Base-by-base conservation (phyloP, 2,329 filamentous ascomycete genomes). In the Epicoccum nigrum region DNA sequence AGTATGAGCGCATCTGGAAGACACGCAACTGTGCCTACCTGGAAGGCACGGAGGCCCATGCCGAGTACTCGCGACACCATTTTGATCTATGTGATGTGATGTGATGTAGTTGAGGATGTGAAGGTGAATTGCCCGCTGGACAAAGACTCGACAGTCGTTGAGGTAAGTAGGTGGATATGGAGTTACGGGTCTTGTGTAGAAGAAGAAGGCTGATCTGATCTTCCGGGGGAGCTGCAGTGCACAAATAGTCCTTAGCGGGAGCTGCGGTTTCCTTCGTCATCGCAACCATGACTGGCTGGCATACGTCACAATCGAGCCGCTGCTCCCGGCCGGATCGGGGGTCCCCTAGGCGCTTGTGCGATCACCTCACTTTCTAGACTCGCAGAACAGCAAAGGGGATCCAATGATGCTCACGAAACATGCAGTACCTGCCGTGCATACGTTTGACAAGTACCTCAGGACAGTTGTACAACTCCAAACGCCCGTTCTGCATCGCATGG, bases 11-110 rank as follows among this genome's bases (percentile, higher is more conserved):
- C 13, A 33, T 19, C 2, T 27, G 39, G 30, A 11, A 31, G 21
- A 15, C n/a, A 12, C 25, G 28, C 30, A 13, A 17, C 27, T 23
- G 47, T 20, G 54, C 70, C 52, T 68, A 77, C 76, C 73, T 79
- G 59, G 50, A 70, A 68, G 63, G 56, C 70, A 33, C 77, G 70
- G 33, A 79, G 71, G 66, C 67, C 70, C 53, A 76, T 62, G 47
- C 72, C 72, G 28, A 77, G 43, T 47, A 65, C 62, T 60, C 67
- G 68, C 37, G 75, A 75, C 30, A 74, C 74, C 76, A 78, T 77
- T 34, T 58, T 65, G 59, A 30, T 19, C 49, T 57, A 39, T 46
- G 8, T 30, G 13, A 12, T 4, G 8, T 30, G 13, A 12, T 4
- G 39, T 43, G 46, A 28, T 46, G 32, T 40, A 17, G 31, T 21